Conservation (phyloP, 2,329 filamentous ascomycete species). For the Trichophyton benhamiae region DNA sequence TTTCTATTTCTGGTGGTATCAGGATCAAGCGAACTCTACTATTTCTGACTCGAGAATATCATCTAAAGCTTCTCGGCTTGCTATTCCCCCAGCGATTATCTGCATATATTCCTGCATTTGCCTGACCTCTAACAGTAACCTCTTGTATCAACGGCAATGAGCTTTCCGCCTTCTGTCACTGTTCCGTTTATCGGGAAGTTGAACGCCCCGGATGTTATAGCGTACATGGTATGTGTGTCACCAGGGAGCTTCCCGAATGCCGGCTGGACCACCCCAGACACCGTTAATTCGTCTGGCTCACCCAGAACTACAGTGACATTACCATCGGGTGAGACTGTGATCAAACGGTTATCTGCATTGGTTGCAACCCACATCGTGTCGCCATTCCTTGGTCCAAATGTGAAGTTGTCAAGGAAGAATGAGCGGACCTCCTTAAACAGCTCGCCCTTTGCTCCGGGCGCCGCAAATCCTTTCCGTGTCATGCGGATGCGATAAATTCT, state of each 20-base stretch:
- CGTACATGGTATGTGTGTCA: neutral
- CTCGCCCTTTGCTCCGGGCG: neutral
- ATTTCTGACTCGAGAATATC: neutral
- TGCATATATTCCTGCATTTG: neutral
- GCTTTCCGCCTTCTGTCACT: neutral
- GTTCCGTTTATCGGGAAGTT: neutral
- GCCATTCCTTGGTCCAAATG: neutral
- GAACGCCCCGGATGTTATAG: neutral
- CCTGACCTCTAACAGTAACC: neutral
- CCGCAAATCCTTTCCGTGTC: neutral
- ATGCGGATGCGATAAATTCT: neutral
- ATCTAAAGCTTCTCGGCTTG: neutral
- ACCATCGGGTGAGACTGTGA: neutral
- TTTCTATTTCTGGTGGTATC: neutral
- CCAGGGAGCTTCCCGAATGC: neutral
- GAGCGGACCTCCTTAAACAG: neutral
- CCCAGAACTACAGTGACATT: neutral
- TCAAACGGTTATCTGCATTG: neutral
- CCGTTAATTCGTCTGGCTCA: neutral
- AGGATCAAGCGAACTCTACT: neutral
- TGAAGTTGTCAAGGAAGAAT: neutral
- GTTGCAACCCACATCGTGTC: neutral
- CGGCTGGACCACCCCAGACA: neutral
- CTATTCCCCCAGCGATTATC: neutral
- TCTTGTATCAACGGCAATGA: neutral